Percentiles rank a stretch among this genome's conserved stretches.
phyloP scores from a whole-genome alignment of 192 early-diverging fungal species.

The Podila horticola region DNA sequence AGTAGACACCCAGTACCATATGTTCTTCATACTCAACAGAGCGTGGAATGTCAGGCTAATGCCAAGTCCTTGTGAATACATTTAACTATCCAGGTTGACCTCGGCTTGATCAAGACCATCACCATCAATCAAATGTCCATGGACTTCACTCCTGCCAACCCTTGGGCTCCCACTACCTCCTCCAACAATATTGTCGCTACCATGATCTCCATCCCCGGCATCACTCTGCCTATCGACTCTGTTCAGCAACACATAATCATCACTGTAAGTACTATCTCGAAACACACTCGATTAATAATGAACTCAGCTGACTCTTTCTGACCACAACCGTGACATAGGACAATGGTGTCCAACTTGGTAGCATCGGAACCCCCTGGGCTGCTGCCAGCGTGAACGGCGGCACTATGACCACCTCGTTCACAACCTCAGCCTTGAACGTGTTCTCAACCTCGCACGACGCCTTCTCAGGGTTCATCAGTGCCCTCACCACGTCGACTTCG shows the following conservation, averaged over 20 bases:
- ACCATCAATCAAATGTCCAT: slow-evolving; percentile 57
- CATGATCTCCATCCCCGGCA: slow-evolving; percentile 45
- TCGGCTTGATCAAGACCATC: slow-evolving; percentile 52
- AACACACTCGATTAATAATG: too few relatives aligned
- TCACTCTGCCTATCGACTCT: slow-evolving; percentile 32
- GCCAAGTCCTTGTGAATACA: too few relatives aligned
- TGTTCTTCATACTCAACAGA: background rate
- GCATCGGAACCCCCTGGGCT: slow-evolving; percentile 28
- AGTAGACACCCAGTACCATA: background rate
- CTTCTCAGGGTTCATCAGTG: slow-evolving; percentile 26
- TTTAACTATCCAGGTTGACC: slow-evolving; percentile 11
- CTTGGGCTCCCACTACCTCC: slow-evolving; percentile 54
- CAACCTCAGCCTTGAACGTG: slow-evolving; percentile 26
- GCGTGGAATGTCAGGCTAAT: too few relatives aligned
- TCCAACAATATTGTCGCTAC: slow-evolving; percentile 55
- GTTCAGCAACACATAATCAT: slow-evolving; percentile 36
- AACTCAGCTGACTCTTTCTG: too few relatives aligned
- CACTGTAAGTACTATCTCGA: slow-evolving; percentile 9
- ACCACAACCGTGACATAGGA: slow-evolving; percentile 8
- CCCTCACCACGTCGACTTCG: slow-evolving; percentile 11
- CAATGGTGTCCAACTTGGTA: slow-evolving; percentile 30
- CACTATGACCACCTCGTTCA: slow-evolving; percentile 23
- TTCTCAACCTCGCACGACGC: slow-evolving; percentile 24
- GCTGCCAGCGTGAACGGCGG: slow-evolving; percentile 20
- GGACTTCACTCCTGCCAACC: slow-evolving; percentile 56